phyloP scores from a whole-genome alignment of 768 basidiomycete genomes.

The Auriculariales sp. region DNA sequence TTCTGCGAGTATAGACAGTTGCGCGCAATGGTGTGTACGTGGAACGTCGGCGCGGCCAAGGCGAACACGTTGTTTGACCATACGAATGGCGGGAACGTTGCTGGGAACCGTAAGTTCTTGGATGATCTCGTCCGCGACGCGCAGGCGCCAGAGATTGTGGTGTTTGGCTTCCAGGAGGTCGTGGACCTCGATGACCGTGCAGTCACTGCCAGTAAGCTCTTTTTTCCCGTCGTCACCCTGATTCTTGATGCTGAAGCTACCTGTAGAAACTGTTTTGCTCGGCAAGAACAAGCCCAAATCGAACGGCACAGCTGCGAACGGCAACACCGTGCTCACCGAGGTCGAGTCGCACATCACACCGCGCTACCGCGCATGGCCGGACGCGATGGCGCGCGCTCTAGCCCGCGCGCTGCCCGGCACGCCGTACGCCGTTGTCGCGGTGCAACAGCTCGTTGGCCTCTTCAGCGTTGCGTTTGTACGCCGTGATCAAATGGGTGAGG shows the following conservation, averaged over 20 bases:
- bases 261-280: slow-evolving; percentile 62
- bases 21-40: slow-evolving; percentile 67
- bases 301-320: slow-evolving; percentile 26
- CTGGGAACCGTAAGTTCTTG: slow-evolving; percentile 70
- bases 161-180: slow-evolving; percentile 91
- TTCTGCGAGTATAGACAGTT: slow-evolving; percentile 73
- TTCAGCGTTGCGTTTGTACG: slow-evolving; percentile 52
- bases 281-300: slow-evolving; percentile 55
- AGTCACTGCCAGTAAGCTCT: slow-evolving; percentile 63
- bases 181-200: slow-evolving; percentile 90
- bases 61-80: slow-evolving; percentile 75
- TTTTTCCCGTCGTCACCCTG: background rate
- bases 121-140: slow-evolving; percentile 58
- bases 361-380: slow-evolving; percentile 82
- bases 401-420: slow-evolving; percentile 59
- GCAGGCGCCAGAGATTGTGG: slow-evolving; percentile 72
- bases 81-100: slow-evolving; percentile 31
- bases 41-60: slow-evolving; percentile 88
- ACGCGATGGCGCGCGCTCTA: slow-evolving; percentile 59
- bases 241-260: background rate
- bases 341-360: slow-evolving; percentile 81
- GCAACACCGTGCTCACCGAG: too few species aligned
- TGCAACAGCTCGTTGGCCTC: slow-evolving; percentile 82
- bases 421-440: slow-evolving; percentile 67
- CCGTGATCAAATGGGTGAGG: slow-evolving; percentile 47